Evolutionary conservation across 768 basidiomycete genomes (phyloP), one percentile per base, ranked within the genome.

Genomic region (Boletus bicolor): DNA sequence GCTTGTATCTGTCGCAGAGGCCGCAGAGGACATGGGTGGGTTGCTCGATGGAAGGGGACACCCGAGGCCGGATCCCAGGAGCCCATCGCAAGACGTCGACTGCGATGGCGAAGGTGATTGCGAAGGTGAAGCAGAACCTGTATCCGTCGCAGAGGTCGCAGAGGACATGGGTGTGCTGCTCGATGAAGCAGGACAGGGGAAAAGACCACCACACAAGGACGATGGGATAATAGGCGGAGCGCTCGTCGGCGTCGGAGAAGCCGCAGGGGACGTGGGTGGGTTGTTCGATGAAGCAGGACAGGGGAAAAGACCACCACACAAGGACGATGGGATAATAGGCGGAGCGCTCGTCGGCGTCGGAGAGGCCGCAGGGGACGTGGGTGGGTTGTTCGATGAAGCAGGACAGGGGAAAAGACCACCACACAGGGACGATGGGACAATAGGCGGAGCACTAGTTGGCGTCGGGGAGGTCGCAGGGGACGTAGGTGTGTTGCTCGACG

Each of bases 121-220:
- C 3, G 34, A 35, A 35, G 19, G 19, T 2, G 46, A 35, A 24
- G 19, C 9, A 24, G 43, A 46, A 37, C n/a, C 19, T 34, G 61
- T 42, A n/a, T 45, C 15, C 2, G 41, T 53, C 17, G 48, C 49
- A 41, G 55, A 45, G 24, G 7, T 12, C 14, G 9, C 19, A 34
- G 32, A 17, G n/a, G 30, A 8, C 5, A 19, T 12, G 1, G 49
- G 5, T n/a, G 52, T 1, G 10, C 2, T 41, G 41, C 41, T 55
- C 1, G 60, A 38, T 7, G 63, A 26, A n/a, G 51, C 9, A 17
- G 61, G 38, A 10, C 44, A 44, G 5, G 28, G 28, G 28, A 44
- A 17, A n/a, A 45, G 44, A 30, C 63, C 64, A 9, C 10, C 14
- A n/a, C 64, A 65, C 4, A 53, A 44, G 11, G 49, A 6, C 3